Base-by-base conservation (phyloP, 306 rosid species). In the Elaeagnus macrophylla region DNA sequence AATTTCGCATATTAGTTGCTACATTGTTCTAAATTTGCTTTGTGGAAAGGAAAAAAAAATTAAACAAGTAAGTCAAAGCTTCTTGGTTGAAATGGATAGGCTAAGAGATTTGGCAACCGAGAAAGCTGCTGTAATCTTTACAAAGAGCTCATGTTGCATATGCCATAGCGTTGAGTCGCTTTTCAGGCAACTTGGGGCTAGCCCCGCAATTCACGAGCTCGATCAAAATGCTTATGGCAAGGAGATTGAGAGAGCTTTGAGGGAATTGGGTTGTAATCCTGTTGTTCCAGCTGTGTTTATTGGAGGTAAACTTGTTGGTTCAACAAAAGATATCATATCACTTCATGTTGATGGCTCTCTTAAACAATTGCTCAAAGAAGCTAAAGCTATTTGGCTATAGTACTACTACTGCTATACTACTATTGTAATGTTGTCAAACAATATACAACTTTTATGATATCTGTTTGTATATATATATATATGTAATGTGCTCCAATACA, bases 61-160 rank as follows among this genome's bases (percentile, higher is more conserved):
- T 74, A 59, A 70, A 60, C 65, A 69, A 48, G 57, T n/a, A n/a
- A n/a, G n/a, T 69, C 72, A 70, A 60, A 12, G 45, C 43, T 67
- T 37, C 13, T 48, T 20, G 61, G 48, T 9, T 12, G 5, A 45
- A 8, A 93, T 93, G 99, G 95, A 93, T 60, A 84, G 78, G 64
- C 80, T 93, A 37, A 80, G 70, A 67, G 81, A 81, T 19, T 79
- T 93, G 84, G 94, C 99, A 64, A 73, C 96, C 59, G 83, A 84
- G 84, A 93, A 81, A 60, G 99, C 99, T 8, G 95, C 88, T 7
- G 99, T 93, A 67, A 84, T 93, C 71, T 93, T 93, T 56, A 81
- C 96, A 15, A 88, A 85, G 93, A 93, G 99, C 74, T 78, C 95
- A 41, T 93, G 96, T 63, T 93, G 74, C 82, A 88, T 93, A 86